A percentile compares a stretch with the other conserved stretches of the same genome.
Conservation (phyloP, 108 stramenopile genomes). For the Schizochytrium sp. region DNA sequence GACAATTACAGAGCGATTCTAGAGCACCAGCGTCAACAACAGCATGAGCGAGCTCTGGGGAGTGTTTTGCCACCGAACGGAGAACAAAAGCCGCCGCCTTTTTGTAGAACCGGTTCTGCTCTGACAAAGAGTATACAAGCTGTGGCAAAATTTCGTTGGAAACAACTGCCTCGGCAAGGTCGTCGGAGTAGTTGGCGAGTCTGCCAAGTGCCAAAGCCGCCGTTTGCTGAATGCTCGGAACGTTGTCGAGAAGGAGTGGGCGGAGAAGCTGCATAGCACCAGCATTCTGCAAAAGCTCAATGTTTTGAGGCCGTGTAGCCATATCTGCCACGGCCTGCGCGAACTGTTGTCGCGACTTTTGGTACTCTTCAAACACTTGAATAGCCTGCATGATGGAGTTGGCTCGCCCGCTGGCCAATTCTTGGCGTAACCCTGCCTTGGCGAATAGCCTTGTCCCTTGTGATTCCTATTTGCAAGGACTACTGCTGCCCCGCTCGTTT, state of each 20-base stretch:
- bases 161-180: slow-evolving; percentile 81
- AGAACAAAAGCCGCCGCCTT: slow-evolving; percentile 82
- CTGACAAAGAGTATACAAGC: slow-evolving; percentile 80
- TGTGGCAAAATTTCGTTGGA: slow-evolving; percentile 82
- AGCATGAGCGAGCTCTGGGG: slow-evolving; percentile 80
- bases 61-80: slow-evolving; percentile 81
- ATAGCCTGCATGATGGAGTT: slow-evolving; percentile 48
- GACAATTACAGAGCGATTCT: slow-evolving; percentile 78
- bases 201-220: slow-evolving; percentile 80
- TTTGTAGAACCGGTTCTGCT: slow-evolving; percentile 82
- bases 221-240: slow-evolving; percentile 80
- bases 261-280: slow-evolving; percentile 82
- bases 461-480: neutral
- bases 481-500: too few relatives aligned
- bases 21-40: slow-evolving; percentile 80
- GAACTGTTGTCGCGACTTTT: slow-evolving; percentile 69
- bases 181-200: slow-evolving; percentile 79
- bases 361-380: slow-evolving; percentile 69
- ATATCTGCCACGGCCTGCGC: slow-evolving; percentile 80
- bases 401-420: neutral
- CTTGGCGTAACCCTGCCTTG: neutral
- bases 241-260: slow-evolving; percentile 79
- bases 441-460: neutral
- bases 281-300: slow-evolving; percentile 82
- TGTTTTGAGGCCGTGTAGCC: slow-evolving; percentile 80